Conservation (phyloP, 192 early-diverging fungal species). For the Globomyces pollinis-pini region DNA sequence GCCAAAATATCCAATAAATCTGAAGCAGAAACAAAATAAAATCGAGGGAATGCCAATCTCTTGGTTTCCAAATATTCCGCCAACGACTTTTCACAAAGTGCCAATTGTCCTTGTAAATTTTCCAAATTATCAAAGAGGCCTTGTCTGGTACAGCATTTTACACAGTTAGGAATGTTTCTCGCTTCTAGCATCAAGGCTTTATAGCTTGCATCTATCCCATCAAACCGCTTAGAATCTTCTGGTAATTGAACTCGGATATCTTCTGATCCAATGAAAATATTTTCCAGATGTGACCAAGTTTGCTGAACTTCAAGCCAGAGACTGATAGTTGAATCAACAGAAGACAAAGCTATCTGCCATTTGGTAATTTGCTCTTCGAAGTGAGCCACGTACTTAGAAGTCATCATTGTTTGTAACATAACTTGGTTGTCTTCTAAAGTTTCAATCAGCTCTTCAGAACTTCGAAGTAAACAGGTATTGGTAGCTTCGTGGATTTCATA, state of each 20-base stretch:
- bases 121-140: constrained; percentile 50
- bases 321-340: constrained; percentile 49
- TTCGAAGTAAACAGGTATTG: constrained; percentile 38
- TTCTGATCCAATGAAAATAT: constrained; percentile 62
- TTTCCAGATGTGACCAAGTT: constrained; percentile 58
- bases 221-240: constrained; percentile 58
- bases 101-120: constrained; percentile 46
- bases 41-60: constrained; percentile 54
- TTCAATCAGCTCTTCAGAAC: constrained; percentile 58
- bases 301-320: constrained; percentile 61
- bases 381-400: constrained; percentile 54
- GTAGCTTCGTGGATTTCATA: constrained; percentile 54
- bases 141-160: constrained; percentile 49
- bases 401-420: constrained; percentile 65
- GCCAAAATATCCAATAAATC: constrained; percentile 60
- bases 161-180: constrained; percentile 48
- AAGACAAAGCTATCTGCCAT: constrained; percentile 55
- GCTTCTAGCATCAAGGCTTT: constrained; percentile 52
- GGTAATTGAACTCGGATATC: constrained; percentile 58
- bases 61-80: constrained; percentile 62
- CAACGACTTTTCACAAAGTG: constrained; percentile 59
- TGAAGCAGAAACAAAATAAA: constrained; percentile 58
- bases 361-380: constrained; percentile 58
- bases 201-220: constrained; percentile 50
- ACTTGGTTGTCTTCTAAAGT: constrained; percentile 63